Evolutionary conservation across 345 rosid species (phyloP).

Genomic region (Lagerstroemia speciosa): DNA sequence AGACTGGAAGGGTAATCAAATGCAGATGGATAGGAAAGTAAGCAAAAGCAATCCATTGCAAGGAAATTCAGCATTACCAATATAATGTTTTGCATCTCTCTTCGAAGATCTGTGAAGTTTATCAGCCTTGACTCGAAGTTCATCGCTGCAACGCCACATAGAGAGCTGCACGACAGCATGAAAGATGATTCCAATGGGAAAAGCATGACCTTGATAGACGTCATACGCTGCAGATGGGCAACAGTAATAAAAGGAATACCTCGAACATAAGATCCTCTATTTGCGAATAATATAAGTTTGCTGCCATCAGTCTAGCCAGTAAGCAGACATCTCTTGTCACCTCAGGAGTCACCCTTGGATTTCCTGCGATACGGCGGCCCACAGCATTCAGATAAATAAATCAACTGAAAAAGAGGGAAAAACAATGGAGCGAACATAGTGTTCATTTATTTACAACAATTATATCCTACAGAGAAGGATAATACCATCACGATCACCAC

Average conservation of each 20-base stretch:
- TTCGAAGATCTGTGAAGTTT: constrained; percentile 65
- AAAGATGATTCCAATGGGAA: not conserved
- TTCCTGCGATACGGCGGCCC: constrained; percentile 46
- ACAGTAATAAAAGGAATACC: constrained; percentile 27
- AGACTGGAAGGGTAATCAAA: not conserved
- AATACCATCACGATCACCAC: constrained; percentile 98
- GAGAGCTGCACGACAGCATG: constrained; percentile 54
- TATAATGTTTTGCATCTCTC: constrained; percentile 94
- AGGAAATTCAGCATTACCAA: constrained; percentile 40
- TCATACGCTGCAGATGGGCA: not conserved
- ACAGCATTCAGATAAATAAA: not conserved
- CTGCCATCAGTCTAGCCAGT: constrained; percentile 98
- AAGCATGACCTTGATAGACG: not conserved
- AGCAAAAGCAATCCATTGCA: not conserved
- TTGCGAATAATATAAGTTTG: constrained; percentile 81
- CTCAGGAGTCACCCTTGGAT: constrained; percentile 98
- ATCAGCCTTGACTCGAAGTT: constrained; percentile 70
- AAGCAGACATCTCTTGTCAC: constrained; percentile 99
- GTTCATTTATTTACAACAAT: not conserved
- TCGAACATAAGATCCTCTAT: constrained; percentile 98
- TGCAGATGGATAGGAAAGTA: not conserved
- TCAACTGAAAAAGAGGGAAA: not conserved
- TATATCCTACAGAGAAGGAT: constrained; percentile 6
- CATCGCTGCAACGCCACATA: constrained; percentile 99
- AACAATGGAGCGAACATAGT: not conserved